Percentiles rank a stretch among this genome's conserved stretches.
These are phyloP conservation scores for Platanthera guangdongensis DNA, from an alignment of 106 monocot species.

Conservation along the genomic window DNA sequence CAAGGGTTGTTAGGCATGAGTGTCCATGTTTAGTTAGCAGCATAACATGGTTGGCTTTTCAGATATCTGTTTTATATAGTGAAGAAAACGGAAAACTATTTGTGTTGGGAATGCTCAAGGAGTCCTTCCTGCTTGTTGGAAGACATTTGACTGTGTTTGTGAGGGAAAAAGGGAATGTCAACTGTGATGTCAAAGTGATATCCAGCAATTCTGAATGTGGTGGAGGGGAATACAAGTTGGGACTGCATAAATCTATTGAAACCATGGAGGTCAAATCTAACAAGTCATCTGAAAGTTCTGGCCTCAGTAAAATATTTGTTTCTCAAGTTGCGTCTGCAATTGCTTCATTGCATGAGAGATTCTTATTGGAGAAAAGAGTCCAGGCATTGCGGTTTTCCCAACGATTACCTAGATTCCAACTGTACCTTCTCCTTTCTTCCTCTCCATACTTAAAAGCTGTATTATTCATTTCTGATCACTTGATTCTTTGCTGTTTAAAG, in stretches of 20 bases:
- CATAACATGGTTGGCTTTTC: constrained; percentile 56
- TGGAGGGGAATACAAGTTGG: constrained; percentile 1
- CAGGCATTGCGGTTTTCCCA: constrained; percentile 29
- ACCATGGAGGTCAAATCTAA: neutral
- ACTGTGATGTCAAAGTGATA: neutral
- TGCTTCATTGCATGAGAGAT: constrained; percentile 74
- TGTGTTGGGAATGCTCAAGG: constrained; percentile 52
- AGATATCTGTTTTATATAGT: constrained; percentile 75
- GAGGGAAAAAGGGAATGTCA: neutral
- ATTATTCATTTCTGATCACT: neutral
- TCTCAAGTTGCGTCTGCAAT: constrained; percentile 82
- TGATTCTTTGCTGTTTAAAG: neutral
- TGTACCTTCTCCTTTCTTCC: constrained; percentile 33
- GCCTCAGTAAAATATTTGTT: constrained; percentile 33
- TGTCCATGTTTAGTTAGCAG: constrained; percentile 51
- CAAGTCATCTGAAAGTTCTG: constrained; percentile 6
- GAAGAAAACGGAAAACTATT: constrained; percentile 46
- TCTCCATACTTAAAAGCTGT: neutral
- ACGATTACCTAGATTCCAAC: constrained; percentile 36
- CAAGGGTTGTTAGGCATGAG: constrained; percentile 22
- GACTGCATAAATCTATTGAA: constrained; percentile 8
- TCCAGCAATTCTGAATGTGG: neutral
- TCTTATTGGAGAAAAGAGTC: constrained; percentile 52
- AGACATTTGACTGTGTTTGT: constrained; percentile 31
- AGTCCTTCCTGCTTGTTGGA: constrained; percentile 43